Base-by-base conservation (phyloP, 164 flowering plant species). In the Kingdonia uniflora region DNA sequence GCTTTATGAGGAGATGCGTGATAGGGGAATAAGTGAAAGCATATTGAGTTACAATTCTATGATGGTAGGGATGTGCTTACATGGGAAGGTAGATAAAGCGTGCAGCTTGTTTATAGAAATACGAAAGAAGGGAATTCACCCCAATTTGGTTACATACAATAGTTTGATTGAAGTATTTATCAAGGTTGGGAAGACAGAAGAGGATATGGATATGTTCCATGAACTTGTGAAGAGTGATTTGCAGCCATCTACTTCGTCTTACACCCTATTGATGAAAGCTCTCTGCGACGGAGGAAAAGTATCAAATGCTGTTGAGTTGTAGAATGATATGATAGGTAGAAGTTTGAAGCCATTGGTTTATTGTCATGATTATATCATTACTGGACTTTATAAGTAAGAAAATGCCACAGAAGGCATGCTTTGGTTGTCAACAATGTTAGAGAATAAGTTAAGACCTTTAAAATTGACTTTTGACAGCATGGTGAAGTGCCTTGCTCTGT, bases 1-100 rank as follows among this genome's bases (percentile, higher is more conserved):
- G 54, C 66, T 87, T 53, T 66, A 60, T 33, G 52, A 57, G 50
- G 85, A 80, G 61, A 84, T 84, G 87, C 48, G 65, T 37, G 61
- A 52, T n/a, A 70, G 38, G 65, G 87, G 94, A 25, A 62, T 57
- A 35, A 56, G 60, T 43, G 71, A 70, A 43, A 79, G 62, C 23
- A 73, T 68, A 4, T 55, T 69, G 16, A 63, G n/a, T 68, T 75
- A 61, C 70, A 77, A 76, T 56, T 72, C 64, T 6, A 62, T 82
- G 75, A 77, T 87, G 57, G 48, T 56, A 13, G 81, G 85, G 26
- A 46, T 78, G n/a, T 80, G 77, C 59, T 48, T 33, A 24, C 61
- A 69, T 56, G 72, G 86, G 35, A 75, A 43, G 51, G 54, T 54
- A 43, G 54, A 54, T 22, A 74, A 73, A 60, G 84, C 92, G 35